Evolutionary conservation across 2,329 filamentous ascomycete species (phyloP), one percentile per base, ranked within the genome.

Genomic region (Beauveria sp.): DNA sequence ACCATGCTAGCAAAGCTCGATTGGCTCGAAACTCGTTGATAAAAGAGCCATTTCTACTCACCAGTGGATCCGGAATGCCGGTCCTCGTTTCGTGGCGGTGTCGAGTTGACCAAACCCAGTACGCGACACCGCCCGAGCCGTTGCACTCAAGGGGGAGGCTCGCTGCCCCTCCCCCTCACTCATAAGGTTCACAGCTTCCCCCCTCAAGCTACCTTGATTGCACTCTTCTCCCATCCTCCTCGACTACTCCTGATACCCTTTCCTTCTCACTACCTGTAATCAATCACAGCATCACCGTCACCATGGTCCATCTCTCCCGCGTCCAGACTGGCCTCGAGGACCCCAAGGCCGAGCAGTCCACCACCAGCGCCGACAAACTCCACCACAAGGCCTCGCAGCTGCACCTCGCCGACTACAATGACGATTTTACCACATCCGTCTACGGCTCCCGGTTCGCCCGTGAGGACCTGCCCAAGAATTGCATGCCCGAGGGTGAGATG

Each of bases 401-500:
- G 43, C 74, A 82, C 66, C 78, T 84, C 31, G 74, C 77, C 66
- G 76, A 78, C 65, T 78, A 80, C 56, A 77, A 78, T 20, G 83
- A 85, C 71, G 77, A 80, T 71, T 88, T 87, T 77, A 89, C 87
- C 60, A 87, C 89, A 46, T 92, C 88, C 65, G 90, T 97, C 69
- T 98, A 97, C 72, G 93, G 93, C 71, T 93, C 89, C 65, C 85
- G 82, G 65, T 97, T 91, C 72, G 93, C 93, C 24, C 83, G 84
- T 38, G 79, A 89, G 71, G 91, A 96, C 69, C 80, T 98, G 48
- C 92, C 93, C 31, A 85, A 83, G 71, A 80, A 89, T 71, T 88
- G 92, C 77, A 97, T 98, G 85, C 92, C 93, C 1, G 91, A 96
- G 69, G 70, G 77, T 22, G 90, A 96, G 76, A 96, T 97, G 93